Percentiles rank a stretch among this genome's conserved stretches.
These are phyloP conservation scores for Claviceps sp. DNA, from an alignment of 2,329 filamentous ascomycete genomes.

Conservation along the genomic window DNA sequence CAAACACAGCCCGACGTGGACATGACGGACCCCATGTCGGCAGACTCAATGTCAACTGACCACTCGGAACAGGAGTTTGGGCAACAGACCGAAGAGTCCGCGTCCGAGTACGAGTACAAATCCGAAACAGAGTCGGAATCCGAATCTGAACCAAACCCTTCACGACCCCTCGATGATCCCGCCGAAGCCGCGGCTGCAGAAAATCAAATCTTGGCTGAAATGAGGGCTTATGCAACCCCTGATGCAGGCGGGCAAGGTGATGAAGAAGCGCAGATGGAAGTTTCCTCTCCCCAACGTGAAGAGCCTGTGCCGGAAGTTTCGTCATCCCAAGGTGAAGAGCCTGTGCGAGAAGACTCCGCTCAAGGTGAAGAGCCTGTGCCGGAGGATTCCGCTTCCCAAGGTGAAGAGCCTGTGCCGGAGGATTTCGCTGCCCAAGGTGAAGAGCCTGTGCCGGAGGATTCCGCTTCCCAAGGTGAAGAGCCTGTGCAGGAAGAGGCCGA, in stretches of 20 bases:
- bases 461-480: neutral
- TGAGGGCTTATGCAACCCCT: conserved; percentile 4
- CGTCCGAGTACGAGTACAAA: too few relatives aligned
- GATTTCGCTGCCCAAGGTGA: neutral
- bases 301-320: neutral
- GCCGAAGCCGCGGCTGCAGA: conserved; percentile 7
- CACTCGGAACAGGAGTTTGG: neutral
- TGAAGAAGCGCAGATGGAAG: neutral
- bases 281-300: neutral
- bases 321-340: neutral
- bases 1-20: conserved; percentile 2
- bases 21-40: conserved; percentile 4
- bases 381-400: too few relatives aligned
- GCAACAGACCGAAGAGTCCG: neutral
- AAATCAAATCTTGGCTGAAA: conserved; percentile 13
- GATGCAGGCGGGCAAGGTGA: conserved; percentile 4
- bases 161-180: neutral
- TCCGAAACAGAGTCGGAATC: too few relatives aligned
- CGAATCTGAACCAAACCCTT: neutral
- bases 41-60: conserved; percentile 1
- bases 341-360: neutral
- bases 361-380: too few relatives aligned
- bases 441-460: neutral
- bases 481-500: conserved; percentile 11
- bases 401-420: too few relatives aligned